Evolutionary conservation across 2,329 filamentous ascomycete genomes (phyloP).

Genomic region (Parasarocladium wereldwijsianum): DNA sequence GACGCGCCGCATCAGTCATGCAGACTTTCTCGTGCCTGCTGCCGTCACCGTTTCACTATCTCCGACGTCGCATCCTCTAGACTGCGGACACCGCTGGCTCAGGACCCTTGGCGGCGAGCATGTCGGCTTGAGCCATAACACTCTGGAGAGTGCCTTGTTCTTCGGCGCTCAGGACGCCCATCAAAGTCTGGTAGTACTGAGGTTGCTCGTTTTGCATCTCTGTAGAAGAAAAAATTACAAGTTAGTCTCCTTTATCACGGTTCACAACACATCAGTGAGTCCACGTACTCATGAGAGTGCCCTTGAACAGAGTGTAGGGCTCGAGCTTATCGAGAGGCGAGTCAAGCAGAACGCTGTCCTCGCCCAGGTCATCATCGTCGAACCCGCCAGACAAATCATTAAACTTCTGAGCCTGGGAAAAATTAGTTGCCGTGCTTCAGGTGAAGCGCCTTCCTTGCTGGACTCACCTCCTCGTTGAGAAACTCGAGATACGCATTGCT

Average conservation of each 20-base stretch:
- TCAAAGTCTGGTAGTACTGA: slow-evolving; percentile 70
- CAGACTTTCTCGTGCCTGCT: too few relatives aligned
- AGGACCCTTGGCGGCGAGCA: slow-evolving; percentile 21
- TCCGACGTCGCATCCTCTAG: slow-evolving; percentile 2
- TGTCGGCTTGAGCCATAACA: slow-evolving; percentile 51
- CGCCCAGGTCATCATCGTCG: slow-evolving; percentile 72
- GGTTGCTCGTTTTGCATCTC: slow-evolving; percentile 84
- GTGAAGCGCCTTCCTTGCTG: neutral
- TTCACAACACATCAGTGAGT: neutral
- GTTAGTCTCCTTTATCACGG: neutral
- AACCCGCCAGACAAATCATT: slow-evolving; percentile 48
- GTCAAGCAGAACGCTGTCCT: slow-evolving; percentile 85
- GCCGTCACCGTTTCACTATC: too few relatives aligned
- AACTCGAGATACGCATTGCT: slow-evolving; percentile 92
- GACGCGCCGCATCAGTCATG: too few relatives aligned
- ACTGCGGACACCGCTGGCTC: too few relatives aligned
- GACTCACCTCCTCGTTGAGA: slow-evolving; percentile 68
- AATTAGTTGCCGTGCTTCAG: neutral
- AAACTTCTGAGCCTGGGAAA: slow-evolving; percentile 64
- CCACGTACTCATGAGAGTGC: slow-evolving; percentile 10
- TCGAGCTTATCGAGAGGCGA: slow-evolving; percentile 92
- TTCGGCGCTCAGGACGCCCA: slow-evolving; percentile 61
- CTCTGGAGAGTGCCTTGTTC: slow-evolving; percentile 71
- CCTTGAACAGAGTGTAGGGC: slow-evolving; percentile 80
- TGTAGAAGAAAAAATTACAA: too few relatives aligned